Conservation (phyloP, 164 flowering plant genomes). For the Cinnamomum micranthum region DNA sequence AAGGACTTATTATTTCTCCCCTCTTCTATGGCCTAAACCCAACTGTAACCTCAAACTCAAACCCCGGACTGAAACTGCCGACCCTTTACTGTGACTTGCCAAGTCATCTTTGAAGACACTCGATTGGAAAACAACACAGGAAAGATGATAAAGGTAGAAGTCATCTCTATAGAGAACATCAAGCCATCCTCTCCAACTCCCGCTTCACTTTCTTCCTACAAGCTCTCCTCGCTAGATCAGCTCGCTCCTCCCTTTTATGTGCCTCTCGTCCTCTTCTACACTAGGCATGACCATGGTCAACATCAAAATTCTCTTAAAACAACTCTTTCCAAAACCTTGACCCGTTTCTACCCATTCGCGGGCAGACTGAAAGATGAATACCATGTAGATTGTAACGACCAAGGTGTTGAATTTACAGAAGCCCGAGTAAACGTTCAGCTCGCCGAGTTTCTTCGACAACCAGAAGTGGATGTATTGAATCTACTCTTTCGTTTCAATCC, state of each 20-base stretch:
- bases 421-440: neutral
- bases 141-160: neutral
- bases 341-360: neutral
- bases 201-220: neutral
- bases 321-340: neutral
- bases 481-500: neutral
- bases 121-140: neutral
- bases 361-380: neutral
- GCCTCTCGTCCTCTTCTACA: neutral
- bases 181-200: neutral
- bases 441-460: neutral
- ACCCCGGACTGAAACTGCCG: no score
- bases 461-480: neutral
- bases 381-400: neutral
- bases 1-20: no score
- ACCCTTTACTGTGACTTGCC: no score
- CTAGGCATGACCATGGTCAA: neutral
- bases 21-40: no score
- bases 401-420: neutral
- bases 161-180: neutral
- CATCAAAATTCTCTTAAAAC: neutral
- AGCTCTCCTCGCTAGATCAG: neutral
- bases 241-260: neutral
- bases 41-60: no score
- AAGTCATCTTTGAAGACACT: no score